Evolutionary conservation across 495 filamentous ascomycete genomes (phyloP), one percentile per base, ranked within the genome.

Genomic region (Lasiosphaeria ovina): DNA sequence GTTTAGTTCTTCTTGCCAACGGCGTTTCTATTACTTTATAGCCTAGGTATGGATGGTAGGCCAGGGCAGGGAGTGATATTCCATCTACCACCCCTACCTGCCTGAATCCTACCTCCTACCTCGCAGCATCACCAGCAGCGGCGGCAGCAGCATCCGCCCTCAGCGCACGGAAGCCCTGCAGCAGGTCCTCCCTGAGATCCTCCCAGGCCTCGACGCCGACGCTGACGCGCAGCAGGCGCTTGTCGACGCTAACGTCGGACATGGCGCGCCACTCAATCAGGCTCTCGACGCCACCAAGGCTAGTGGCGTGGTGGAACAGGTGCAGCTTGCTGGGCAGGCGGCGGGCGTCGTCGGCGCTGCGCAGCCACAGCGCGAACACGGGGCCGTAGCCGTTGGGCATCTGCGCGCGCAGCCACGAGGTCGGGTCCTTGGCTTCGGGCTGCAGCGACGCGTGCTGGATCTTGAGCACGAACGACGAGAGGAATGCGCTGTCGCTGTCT

Each of bases 221-320:
- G 73, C 92, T 96, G 51, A 98, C 73, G 55, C 94, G 79, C 72
- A 96, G 68, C 69, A 98, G 70, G 63, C 84, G 76, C 64, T 78
- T 82, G 71, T 96, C 92, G 55, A 92, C 87, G 9, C 62, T 77
- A 12, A 72, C 52, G 79, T 98, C 94, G 56, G 83, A 86, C 93
- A 98, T 93, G 32, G 88, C 84, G 57, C 88, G 73, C 88, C 90
- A 92, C 77, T 94, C 91, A 68, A 98, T 89, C 81, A 97, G 75
- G 64, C 89, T 92, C 83, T 98, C 94, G 9, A 98, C 92, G 2
- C 93, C 92, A 4, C 94, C 94, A 6, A 98, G 74, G 72, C 89
- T 93, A 14, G 94, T 98, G 6, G 94, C 93, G 80, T 98, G 94
- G 63, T 96, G 90, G 78, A 97, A 98, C 54, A 92, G 82, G 33